Evolutionary conservation across 306 rosid species (phyloP), one percentile per base, ranked within the genome.

Genomic region (Glycine latifolia): DNA sequence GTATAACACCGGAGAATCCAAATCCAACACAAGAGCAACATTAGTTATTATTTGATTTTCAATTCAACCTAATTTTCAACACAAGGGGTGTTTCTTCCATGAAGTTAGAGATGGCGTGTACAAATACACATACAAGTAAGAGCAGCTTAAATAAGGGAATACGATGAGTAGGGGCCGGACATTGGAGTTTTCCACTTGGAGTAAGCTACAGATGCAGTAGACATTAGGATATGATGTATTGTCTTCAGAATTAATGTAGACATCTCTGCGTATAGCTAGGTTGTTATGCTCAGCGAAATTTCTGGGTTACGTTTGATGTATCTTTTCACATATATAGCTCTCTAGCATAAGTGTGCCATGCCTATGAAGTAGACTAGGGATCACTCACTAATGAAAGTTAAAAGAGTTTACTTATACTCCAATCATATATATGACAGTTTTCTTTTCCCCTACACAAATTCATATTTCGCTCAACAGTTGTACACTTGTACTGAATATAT

Each of bases 251-350:
- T 67, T 70, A 49, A 43, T 73, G 80, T 26, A 13, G 37, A 79
- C 83, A 78, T 75, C 77, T 79, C 81, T 67, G 59, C 73, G 54
- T 77, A 14, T 59, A 16, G 41, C 70, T 43, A 67, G 53, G 73
- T 85, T 71, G 58, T n/a, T 65, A 72, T 81, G 53, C 50, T 74
- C 89, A 55, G 82, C 90, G 80, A 80, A 86, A 83, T 83, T 85
- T 87, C 80, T 61, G 88, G 89, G 81, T 73, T 77, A 44, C 66
- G 26, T 80, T 75, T 67, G 47, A 77, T 78, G 54, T 41, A 81
- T 85, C 77, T 71, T 76, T 81, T 85, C 79, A 48, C 76, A 35
- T 52, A 44, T 70, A 76, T 72, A 63, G 67, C 63, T 58, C 11
- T 62, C 76, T 78, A 53, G 5, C 4, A 47, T 20, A 8, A 58